A percentile compares a stretch with the other conserved stretches of the same genome.
These are phyloP conservation scores for Crassisporium funariophilum DNA, from an alignment of 768 basidiomycete genomes.

Conservation along the genomic window DNA sequence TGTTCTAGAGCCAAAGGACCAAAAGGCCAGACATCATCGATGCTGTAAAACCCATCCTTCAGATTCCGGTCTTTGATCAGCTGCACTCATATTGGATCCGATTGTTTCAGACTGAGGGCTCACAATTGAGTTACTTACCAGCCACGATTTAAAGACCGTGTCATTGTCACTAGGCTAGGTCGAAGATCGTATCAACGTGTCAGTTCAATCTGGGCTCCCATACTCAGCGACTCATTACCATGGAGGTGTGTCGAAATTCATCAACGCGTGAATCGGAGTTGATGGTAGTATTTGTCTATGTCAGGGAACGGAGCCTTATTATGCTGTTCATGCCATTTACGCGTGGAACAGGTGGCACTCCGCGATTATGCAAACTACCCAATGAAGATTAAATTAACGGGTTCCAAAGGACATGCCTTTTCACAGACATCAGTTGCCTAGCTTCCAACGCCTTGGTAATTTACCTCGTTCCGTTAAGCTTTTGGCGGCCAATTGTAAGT, in stretches of 20 bases:
- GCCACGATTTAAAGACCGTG: too few species aligned
- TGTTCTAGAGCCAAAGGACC: too few species aligned
- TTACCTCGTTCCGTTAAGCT: conserved; percentile 21
- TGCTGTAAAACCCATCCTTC: too few species aligned
- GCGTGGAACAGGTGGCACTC: conserved; percentile 14
- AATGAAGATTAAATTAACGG: conserved; percentile 14
- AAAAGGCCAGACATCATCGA: too few species aligned
- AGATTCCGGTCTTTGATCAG: too few species aligned
- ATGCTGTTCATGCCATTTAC: conserved; percentile 10
- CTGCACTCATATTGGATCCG: too few species aligned
- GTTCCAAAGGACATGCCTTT: conserved; percentile 10
- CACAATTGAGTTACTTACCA: too few species aligned
- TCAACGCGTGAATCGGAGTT: conserved; percentile 4
- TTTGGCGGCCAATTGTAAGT: conserved; percentile 13
- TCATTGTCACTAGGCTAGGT: too few species aligned
- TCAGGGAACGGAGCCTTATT: conserved; percentile 6
- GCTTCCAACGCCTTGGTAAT: conserved; percentile 7
- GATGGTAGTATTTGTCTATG: conserved; percentile 1
- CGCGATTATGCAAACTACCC: conserved; percentile 25
- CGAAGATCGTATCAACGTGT: too few species aligned
- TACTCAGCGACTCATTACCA: too few species aligned
- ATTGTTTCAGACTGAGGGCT: too few species aligned
- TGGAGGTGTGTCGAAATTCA: background rate
- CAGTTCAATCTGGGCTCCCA: too few species aligned
- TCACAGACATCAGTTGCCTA: background rate